phyloP scores from a whole-genome alignment of 148 eudicot genomes.

The Linanthus parryae region DNA sequence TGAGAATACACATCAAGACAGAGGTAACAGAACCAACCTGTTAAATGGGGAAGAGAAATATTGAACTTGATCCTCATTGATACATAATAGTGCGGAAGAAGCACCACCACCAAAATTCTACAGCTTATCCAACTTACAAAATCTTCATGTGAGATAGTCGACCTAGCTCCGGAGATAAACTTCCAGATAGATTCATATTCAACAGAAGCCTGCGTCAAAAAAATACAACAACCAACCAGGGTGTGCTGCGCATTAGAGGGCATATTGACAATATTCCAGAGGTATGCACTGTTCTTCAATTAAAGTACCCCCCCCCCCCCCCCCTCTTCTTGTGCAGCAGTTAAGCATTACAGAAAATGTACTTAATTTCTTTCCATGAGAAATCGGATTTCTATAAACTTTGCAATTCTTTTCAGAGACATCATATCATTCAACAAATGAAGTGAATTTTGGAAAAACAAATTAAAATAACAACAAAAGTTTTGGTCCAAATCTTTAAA shows the following conservation, averaged over 20 bases:
- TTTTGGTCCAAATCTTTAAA: too few relatives aligned
- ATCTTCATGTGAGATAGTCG: slow-evolving; percentile 35
- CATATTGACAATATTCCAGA: neutral
- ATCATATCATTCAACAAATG: too few relatives aligned
- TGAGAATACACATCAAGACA: slow-evolving; percentile 1
- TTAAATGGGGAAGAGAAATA: neutral
- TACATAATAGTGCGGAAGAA: neutral
- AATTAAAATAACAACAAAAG: too few relatives aligned
- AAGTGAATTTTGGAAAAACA: too few relatives aligned
- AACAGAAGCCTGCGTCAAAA: slow-evolving; percentile 31
- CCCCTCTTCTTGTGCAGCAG: neutral
- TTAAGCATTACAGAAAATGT: too few relatives aligned
- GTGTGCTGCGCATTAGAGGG: neutral
- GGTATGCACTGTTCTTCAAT: neutral
- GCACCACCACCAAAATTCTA: slow-evolving; percentile 1
- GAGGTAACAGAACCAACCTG: neutral
- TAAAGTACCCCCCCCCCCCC: neutral
- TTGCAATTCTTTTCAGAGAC: too few relatives aligned
- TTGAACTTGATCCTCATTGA: neutral
- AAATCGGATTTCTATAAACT: too few relatives aligned
- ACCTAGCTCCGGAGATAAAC: slow-evolving; percentile 42
- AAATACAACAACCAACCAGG: neutral
- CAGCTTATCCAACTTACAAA: slow-evolving; percentile 28
- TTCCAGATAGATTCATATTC: slow-evolving; percentile 39
- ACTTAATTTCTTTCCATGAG: too few relatives aligned